These are phyloP conservation scores for Penicillium sp. DNA, from an alignment of 2,329 filamentous ascomycete species.

Conservation along the genomic window DNA sequence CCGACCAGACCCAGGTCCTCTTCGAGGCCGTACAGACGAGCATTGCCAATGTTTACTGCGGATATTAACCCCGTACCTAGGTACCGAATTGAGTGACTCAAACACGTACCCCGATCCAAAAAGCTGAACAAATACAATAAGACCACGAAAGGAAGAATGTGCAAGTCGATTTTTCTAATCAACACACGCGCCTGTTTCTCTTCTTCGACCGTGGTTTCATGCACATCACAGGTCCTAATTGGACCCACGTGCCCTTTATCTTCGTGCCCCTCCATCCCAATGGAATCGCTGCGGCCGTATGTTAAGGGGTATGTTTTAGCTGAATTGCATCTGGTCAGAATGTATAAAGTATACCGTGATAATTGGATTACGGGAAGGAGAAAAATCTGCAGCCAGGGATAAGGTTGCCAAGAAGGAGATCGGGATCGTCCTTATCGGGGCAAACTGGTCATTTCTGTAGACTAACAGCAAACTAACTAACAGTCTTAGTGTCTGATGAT, in stretches of 20 bases:
- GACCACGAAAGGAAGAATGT: slow-evolving; percentile 42
- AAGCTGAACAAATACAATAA: slow-evolving; percentile 67
- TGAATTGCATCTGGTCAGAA: not conserved
- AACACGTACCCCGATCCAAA: slow-evolving; percentile 54
- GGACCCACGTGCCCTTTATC: slow-evolving; percentile 17
- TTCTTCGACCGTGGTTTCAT: slow-evolving; percentile 24
- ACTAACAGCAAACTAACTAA: not conserved
- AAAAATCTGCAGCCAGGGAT: slow-evolving; percentile 1
- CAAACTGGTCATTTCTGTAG: not conserved
- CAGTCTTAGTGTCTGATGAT: not conserved
- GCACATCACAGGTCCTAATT: slow-evolving; percentile 3
- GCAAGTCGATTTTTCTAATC: slow-evolving; percentile 39
- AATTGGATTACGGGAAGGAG: not conserved
- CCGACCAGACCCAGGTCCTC: slow-evolving; percentile 56
- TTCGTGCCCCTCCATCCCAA: slow-evolving; percentile 13
- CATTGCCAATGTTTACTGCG: slow-evolving; percentile 67
- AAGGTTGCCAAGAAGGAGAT: slow-evolving; percentile 15
- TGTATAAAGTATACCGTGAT: not conserved
- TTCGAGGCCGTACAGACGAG: slow-evolving; percentile 60
- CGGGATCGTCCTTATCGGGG: not conserved
- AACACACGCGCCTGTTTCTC: slow-evolving; percentile 28
- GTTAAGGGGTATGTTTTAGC: not conserved
- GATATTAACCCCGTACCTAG: slow-evolving; percentile 7
- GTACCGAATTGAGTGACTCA: not conserved
- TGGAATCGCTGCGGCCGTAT: not conserved